Evolutionary conservation across 2,329 filamentous ascomycete species (phyloP).

Genomic region (Cercospora zeae-maydis): DNA sequence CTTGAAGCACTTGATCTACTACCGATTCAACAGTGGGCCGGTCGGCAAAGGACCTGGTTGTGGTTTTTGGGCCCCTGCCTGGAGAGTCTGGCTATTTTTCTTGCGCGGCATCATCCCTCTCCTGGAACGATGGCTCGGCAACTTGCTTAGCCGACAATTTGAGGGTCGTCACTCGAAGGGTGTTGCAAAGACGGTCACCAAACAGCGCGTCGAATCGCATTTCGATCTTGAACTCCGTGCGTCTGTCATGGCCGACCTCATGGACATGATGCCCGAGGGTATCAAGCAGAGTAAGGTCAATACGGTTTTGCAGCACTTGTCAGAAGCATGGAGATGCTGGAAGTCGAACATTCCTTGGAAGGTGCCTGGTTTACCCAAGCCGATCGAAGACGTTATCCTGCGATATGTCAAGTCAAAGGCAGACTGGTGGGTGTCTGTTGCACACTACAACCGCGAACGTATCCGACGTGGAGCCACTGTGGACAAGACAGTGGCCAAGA

Average conservation of each 20-base stretch:
- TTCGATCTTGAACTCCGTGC: constrained; percentile 96
- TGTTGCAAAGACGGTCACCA: constrained; percentile 97
- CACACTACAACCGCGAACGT: constrained; percentile 96
- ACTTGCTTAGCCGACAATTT: constrained; percentile 93
- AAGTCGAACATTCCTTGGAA: constrained; percentile 99
- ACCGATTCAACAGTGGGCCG: constrained; percentile 93
- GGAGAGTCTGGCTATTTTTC: constrained; percentile 99
- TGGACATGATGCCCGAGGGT: constrained; percentile 99
- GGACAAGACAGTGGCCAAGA: constrained; percentile 98
- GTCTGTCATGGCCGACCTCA: constrained; percentile 96
- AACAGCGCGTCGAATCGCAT: constrained; percentile 97
- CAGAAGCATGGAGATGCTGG: constrained; percentile 98
- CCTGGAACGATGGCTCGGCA: constrained; percentile 94
- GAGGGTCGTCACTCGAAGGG: constrained; percentile 98
- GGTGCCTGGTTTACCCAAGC: constrained; percentile 90
- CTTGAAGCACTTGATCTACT: constrained; percentile 98
- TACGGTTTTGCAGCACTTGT: constrained; percentile 92
- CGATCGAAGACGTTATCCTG: constrained; percentile 97
- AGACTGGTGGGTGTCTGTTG: constrained; percentile 99
- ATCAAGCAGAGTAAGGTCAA: constrained; percentile 99
- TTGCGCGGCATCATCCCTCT: constrained; percentile 97
- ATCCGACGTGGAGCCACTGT: constrained; percentile 95
- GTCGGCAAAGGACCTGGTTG: constrained; percentile 97
- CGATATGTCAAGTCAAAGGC: constrained; percentile 99
- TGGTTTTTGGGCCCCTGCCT: constrained; percentile 98